Conservation (phyloP, 202 grass and related monocot genomes). For the Schoenoplectus tabernaemontani region DNA sequence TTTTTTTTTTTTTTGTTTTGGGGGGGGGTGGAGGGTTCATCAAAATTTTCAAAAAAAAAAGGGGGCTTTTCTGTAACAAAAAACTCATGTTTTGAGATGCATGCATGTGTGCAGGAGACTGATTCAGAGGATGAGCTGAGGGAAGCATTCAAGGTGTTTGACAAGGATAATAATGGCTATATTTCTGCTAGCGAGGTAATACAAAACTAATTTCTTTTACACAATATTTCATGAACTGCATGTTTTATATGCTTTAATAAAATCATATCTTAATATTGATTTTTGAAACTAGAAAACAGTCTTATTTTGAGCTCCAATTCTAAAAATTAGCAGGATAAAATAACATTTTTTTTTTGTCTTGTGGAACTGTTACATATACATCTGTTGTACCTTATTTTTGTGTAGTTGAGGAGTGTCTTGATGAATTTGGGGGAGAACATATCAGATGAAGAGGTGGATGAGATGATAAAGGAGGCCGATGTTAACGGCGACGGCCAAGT, state of each 20-base stretch:
- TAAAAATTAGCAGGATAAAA: background rate
- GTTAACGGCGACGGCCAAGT: conserved; percentile 24
- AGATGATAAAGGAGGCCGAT: conserved; percentile 35
- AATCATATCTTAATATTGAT: no score
- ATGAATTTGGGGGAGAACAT: conserved; percentile 24
- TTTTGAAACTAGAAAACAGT: no score
- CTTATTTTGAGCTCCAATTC: background rate
- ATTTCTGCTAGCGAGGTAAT: conserved; percentile 29
- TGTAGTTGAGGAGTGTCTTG: conserved; percentile 23
- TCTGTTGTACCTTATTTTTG: background rate
- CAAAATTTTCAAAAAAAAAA: background rate
- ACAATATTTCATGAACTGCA: background rate
- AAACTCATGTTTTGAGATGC: background rate
- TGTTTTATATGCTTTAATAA: background rate
- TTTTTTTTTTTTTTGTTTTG: no score
- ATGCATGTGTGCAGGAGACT: background rate
- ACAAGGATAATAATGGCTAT: conserved; percentile 23
- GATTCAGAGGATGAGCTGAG: conserved; percentile 26
- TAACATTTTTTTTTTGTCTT: background rate
- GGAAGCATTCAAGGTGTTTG: conserved; percentile 27
- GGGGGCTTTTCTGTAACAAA: background rate
- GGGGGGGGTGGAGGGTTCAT: background rate
- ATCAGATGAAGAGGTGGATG: conserved; percentile 21
- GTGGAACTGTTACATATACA: background rate
- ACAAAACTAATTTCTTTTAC: background rate